These are phyloP conservation scores for Trametes punicea DNA, from an alignment of 768 basidiomycete genomes.

Conservation along the genomic window DNA sequence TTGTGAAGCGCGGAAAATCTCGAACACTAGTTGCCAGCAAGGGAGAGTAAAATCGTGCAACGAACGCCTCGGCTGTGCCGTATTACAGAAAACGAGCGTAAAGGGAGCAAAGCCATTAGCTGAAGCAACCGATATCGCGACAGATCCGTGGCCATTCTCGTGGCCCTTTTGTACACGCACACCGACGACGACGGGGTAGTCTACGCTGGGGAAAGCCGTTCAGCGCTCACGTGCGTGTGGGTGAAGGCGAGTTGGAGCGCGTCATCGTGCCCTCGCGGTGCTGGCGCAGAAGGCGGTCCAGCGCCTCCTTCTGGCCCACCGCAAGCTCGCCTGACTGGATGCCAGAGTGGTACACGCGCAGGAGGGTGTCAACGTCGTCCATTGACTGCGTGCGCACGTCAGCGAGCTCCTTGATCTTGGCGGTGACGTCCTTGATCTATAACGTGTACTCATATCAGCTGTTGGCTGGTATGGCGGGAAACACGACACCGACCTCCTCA, in stretches of 20 bases:
- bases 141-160: conserved; percentile 10
- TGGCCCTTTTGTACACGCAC: conserved; percentile 14
- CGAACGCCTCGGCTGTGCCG: background rate
- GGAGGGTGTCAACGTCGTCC: conserved; percentile 97
- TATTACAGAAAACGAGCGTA: conserved; percentile 2
- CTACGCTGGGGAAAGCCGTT: background rate
- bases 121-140: conserved; percentile 9
- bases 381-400: conserved; percentile 98
- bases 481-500: conserved; percentile 60
- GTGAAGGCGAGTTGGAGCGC: conserved; percentile 8
- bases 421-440: conserved; percentile 95
- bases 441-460: background rate
- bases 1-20: background rate
- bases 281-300: conserved; percentile 81
- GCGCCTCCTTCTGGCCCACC: conserved; percentile 89
- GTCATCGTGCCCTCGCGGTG: conserved; percentile 48
- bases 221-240: conserved; percentile 5
- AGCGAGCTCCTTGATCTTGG: conserved; percentile 99
- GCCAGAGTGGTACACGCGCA: conserved; percentile 93
- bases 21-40: background rate
- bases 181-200: background rate
- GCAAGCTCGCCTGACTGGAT: conserved; percentile 89
- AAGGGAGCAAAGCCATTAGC: conserved; percentile 5
- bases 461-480: background rate
- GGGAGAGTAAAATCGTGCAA: background rate